Base-by-base conservation (phyloP, 306 rosid genomes). In the Rosa chinensis region DNA sequence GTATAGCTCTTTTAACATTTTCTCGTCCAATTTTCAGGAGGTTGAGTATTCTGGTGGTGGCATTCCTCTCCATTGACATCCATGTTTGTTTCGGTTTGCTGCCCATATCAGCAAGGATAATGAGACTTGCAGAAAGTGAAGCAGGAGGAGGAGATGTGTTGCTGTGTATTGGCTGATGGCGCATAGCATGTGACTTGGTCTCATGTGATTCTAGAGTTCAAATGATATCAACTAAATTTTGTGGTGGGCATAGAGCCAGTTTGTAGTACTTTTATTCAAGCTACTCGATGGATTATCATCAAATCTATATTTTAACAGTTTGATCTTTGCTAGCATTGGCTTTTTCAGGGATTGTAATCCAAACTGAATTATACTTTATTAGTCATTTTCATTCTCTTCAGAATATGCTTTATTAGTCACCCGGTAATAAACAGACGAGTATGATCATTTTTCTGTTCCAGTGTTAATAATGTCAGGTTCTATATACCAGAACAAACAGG, bases 31-130 rank as follows among this genome's bases (percentile, higher is more conserved):
- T 70, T 77, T 79, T 74, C 89, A 88, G 89, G 91, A 88, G 79
- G 86, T 88, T 18, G 91, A 88, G 81, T 86, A 77, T 80, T 86
- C 91, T 1, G 88, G 89, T 16, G 88, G 91, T 47, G 91, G 89
- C 59, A 50, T 86, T 53, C 83, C 75, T 64, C 79, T 83, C 4
- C 78, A 25, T 67, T 88, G 86, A 81, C 75, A 20, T 40, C 37
- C 10, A n/a, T 2, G 52, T 58, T 59, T 43, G 77, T 49, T 40
- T 35, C 0, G 45, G 52, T 23, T 16, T 18, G 63, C 64, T 47
- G 32, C 61, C 25, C 8, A 66, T 23, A 21, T 10, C 69, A n/a
- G 67, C 23, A 28, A 56, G 32, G 47, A 74, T 40, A n/a, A 20
- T 68, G 47, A 25, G 66, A 62, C 70, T 14, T 39, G 37, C 25